Base-by-base conservation (phyloP, 345 rosid species). In the Rhodamnia argentea region DNA sequence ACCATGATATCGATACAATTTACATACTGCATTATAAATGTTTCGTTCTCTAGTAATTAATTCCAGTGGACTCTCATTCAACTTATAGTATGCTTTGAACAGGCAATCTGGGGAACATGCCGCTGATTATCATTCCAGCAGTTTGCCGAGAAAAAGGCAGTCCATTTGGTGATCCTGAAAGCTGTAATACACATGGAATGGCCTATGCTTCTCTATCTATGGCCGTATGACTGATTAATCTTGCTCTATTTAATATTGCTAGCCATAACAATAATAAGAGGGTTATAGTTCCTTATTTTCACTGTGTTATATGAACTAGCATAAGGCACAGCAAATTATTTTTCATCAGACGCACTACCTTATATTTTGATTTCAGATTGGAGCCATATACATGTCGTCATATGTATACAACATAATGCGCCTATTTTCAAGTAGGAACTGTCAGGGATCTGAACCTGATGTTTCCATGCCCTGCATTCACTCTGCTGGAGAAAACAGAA, bases 41-140 rank as follows among this genome's bases (percentile, higher is more conserved):
- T 84, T 58, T n/a, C 52, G 20, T 84, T 57, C 40, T 5, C 22
- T 29, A 64, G 74, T 37, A 5, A 84, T 84, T 23, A 15, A 59
- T 29, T 32, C 37, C 58, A 20, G 62, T 37, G 57, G 78, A 70
- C 47, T 32, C 24, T 70, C 47, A 18, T 70, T 70, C 40, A 64
- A 32, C 70, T 62, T 52, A 52, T 60, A 14, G 5, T 82, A 59
- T 82, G 50, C 37, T 75, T 7, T 51, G 60, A 51, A 85, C 86
- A 91, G 94, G 92, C 50, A 91, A 91, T 83, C n/a, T 88, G 82
- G 92, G 91, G 29, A 89, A 87, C 84, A 42, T 92, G 87, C 92
- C 62, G 37, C 62, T 92, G 14, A 92, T 91, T 12, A 88, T 92
- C 26, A 76, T 91, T 40, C 90, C 94, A 51, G 92, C 92, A 37